A percentile compares a stretch with the other conserved stretches of the same genome.
These are phyloP conservation scores for Phytophthora cryptogea DNA, from an alignment of 352 stramenopile species.

Conservation along the genomic window DNA sequence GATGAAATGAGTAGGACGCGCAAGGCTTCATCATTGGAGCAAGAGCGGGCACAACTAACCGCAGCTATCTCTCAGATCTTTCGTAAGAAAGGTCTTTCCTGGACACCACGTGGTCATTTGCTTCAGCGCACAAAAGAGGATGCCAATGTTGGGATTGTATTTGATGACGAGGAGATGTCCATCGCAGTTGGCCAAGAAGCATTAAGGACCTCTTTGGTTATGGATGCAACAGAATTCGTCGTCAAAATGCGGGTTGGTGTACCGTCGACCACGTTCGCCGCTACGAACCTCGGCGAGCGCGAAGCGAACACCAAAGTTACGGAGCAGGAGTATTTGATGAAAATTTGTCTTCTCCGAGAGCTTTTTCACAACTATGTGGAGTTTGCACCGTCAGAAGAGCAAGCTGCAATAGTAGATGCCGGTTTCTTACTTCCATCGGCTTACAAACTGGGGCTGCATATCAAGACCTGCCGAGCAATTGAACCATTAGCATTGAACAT, in stretches of 20 bases:
- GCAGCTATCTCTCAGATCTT: constrained; percentile 53
- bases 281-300: constrained; percentile 15
- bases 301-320: constrained; percentile 13
- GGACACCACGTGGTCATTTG: constrained; percentile 24
- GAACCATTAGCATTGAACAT: constrained; percentile 25
- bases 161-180: constrained; percentile 6
- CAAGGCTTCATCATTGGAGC: constrained; percentile 24
- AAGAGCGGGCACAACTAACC: constrained; percentile 33
- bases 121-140: constrained; percentile 20
- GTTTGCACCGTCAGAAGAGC: constrained; percentile 33
- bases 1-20: constrained; percentile 42
- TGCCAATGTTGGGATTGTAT: constrained; percentile 31
- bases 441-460: constrained; percentile 19
- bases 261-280: constrained; percentile 12
- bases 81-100: constrained; percentile 44
- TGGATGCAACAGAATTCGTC: constrained; percentile 49
- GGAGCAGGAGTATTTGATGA: constrained; percentile 42
- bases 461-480: constrained; percentile 12
- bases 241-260: constrained; percentile 45
- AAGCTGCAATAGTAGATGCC: constrained; percentile 46
- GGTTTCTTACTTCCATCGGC: constrained; percentile 48
- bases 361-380: constrained; percentile 52
- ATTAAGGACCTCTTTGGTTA: constrained; percentile 23
- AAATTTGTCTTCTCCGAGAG: constrained; percentile 53
- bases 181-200: constrained; percentile 4